Base-by-base conservation (phyloP, 2,329 filamentous ascomycete species). In the Lizonia empirigonia region DNA sequence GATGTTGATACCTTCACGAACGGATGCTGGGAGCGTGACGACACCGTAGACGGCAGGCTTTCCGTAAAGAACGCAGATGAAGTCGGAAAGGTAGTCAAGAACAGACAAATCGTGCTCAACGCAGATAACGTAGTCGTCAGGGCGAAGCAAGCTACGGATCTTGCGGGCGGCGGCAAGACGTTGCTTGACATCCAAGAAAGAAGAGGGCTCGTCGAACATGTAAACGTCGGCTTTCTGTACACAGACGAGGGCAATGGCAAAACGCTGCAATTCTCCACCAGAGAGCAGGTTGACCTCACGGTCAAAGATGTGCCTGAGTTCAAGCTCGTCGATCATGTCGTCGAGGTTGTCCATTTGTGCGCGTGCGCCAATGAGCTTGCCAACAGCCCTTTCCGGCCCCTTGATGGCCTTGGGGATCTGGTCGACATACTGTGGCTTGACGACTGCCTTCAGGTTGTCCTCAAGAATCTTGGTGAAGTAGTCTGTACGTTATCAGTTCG, bases 161-260 rank as follows among this genome's bases (percentile, higher is more conserved):
- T 96, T 90, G 65, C 88, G 85, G 65, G 91, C 93, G 58, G 95
- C 94, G 63, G 88, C 89, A 63, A 99, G 81, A 87, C 94, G 90
- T 78, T 99, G 94, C 84, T 97, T 97, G 72, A 99, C 94, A 88
- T 99, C 95, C 51, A 99, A 85, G 77, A 97, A 99, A 29, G 94
- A 99, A 32, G 93, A 97, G 15, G 95, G 95, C 80, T 99, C 94
- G 76, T 99, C 94, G 69, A 99, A 99, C 94, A 99, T 97, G 82
- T 99, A 99, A 79, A 75, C 71, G 74, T 99, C 94, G 63, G 93
- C 93, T 69, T 96, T 86, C 75, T 97, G 93, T 18, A 97, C 92
- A 69, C 92, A 96, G 58, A 96, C 91, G 42, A 93, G 90, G 68
- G 90, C 94, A 65, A 99, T 97, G 66, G 94, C 94, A 68, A 99